Percentiles rank a stretch among this genome's conserved stretches.
phyloP scores from a whole-genome alignment of 2,329 filamentous ascomycete genomes.

The Claviceps maximensis region DNA sequence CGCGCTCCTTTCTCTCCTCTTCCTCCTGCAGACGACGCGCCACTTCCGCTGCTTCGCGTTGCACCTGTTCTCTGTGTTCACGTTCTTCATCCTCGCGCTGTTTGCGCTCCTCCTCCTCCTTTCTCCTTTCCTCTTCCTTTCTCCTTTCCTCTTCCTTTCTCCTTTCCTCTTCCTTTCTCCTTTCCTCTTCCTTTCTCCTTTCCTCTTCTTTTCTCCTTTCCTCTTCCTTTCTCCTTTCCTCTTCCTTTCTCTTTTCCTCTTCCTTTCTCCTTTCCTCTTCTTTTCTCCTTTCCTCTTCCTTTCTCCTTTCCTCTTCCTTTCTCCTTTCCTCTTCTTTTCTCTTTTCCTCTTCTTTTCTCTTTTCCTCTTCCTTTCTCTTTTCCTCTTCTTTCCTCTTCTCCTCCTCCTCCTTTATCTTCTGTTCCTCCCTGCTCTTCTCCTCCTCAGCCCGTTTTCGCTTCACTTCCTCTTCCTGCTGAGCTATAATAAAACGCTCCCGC shows the following conservation, averaged over 20 bases:
- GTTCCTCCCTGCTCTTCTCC: conserved; percentile 24
- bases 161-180: conserved; percentile 20
- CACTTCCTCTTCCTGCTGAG: conserved; percentile 25
- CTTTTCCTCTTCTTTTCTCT: conserved; percentile 24
- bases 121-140: conserved; percentile 19
- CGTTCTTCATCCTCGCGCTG: conserved; percentile 34
- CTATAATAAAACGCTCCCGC: conserved; percentile 21
- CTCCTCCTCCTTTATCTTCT: conserved; percentile 25
- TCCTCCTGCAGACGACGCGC: conserved; percentile 38
- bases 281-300: conserved; percentile 26
- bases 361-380: conserved; percentile 26
- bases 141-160: background rate
- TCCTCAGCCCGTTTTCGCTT: conserved; percentile 22
- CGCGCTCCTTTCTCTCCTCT: conserved; percentile 36
- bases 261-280: conserved; percentile 24
- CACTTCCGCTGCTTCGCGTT: conserved; percentile 34
- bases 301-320: conserved; percentile 25
- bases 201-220: conserved; percentile 26
- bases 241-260: background rate
- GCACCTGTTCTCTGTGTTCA: conserved; percentile 28
- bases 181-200: conserved; percentile 17
- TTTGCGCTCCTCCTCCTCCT: conserved; percentile 23
- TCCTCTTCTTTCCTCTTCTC: conserved; percentile 33
- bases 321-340: conserved; percentile 27
- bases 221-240: conserved; percentile 8